Base-by-base conservation (phyloP, 208 protist genomes). In the Wallacemonas sp. region DNA sequence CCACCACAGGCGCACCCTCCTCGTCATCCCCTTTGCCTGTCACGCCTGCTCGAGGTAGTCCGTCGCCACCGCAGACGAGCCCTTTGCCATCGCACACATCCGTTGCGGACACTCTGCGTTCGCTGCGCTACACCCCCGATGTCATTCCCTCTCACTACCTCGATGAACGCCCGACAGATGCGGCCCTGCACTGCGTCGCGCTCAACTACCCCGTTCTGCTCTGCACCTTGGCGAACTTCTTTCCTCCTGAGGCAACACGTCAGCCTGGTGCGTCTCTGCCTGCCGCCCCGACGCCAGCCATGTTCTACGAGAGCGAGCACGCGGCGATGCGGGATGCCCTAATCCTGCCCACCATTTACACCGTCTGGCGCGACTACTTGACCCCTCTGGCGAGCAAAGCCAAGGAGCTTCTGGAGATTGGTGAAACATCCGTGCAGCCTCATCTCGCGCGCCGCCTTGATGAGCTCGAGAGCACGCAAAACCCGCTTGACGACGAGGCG, bases 91-190 rank as follows among this genome's bases (percentile, higher is more conserved):
- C 9, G 9, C 36, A 6, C 6, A 41, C 36, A 41, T 6, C 6
- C 36, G 36, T 14, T 6, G 6, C 36, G 6, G 36, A 60, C 28
- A 12, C 47, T 9, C 2, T 41, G 22, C 51, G 11, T 12, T 24
- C 27, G 34, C 30, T 64, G 39, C 12, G 42, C 17, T 90, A 85
- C 71, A 79, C 79, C 27, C 64, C 75, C 2, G 72, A 86, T 39
- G 68, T 72, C 41, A 79, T 93, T 49, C 73, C 78, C 4, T 68
- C 81, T 42, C 70, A 80, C 28, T 93, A 87, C 60, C 68, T 90
- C 38, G 83, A 93, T 58, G 51, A 54, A 19, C 61, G 70, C 1
- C 86, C 86, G 30, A 61, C 63, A 27, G 70, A 62, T 14, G 38
- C 42, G 17, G 70, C 65, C 0, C 38, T 86, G 44, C 24, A 38